Evolutionary conservation across 305 asterid genomes (phyloP).

Genomic region (Nicotiana rustica): DNA sequence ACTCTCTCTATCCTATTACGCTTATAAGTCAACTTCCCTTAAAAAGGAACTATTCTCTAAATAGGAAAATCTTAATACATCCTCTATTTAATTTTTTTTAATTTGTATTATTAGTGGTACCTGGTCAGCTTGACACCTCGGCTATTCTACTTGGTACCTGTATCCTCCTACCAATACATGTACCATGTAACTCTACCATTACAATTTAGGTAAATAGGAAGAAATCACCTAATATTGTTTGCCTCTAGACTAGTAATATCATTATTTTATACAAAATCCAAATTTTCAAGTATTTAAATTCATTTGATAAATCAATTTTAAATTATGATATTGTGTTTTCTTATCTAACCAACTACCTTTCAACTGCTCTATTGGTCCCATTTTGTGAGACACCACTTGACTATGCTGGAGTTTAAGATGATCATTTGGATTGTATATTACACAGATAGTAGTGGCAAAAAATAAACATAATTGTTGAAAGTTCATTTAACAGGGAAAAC

Average conservation of each 20-base stretch:
- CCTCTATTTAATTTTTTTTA: background rate
- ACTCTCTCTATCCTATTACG: background rate
- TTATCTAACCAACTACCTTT: background rate
- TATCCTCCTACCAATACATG: slow-evolving; percentile 11
- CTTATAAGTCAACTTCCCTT: background rate
- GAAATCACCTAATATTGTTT: background rate
- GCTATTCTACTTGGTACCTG: background rate
- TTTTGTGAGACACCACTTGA: slow-evolving; percentile 9
- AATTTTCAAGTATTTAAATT: background rate
- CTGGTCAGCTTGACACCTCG: background rate
- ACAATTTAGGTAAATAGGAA: background rate
- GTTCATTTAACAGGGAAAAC: background rate
- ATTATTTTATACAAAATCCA: background rate
- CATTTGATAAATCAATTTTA: background rate
- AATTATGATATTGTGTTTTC: background rate
- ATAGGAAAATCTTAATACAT: background rate
- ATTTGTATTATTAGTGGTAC: background rate
- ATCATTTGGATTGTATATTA: background rate
- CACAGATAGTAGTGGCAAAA: background rate
- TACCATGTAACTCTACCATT: background rate
- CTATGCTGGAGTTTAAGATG: background rate
- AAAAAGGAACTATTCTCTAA: background rate
- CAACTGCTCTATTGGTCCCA: slow-evolving; percentile 5
- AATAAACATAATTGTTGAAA: background rate
- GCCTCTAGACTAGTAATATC: background rate